A percentile compares a stretch with the other conserved stretches of the same genome.
Evolutionary conservation across 2,329 filamentous ascomycete species (phyloP).

Genomic region (Seiridium cupressi): DNA sequence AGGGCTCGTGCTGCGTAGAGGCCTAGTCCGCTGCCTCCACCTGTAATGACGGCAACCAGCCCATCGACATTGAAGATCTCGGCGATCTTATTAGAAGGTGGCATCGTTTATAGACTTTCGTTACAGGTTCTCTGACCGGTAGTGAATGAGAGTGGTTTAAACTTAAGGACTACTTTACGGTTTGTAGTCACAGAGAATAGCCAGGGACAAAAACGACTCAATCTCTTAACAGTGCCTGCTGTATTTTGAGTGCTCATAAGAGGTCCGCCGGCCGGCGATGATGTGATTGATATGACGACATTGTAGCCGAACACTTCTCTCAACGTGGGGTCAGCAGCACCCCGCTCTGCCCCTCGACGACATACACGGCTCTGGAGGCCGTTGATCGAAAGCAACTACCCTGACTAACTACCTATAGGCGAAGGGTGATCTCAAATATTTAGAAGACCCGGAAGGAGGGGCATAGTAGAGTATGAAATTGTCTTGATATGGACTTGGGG

Average conservation of each 20-base stretch:
- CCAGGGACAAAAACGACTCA: no score
- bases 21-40: conserved; percentile 2
- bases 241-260: neutral
- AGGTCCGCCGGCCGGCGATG: neutral
- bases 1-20: conserved; percentile 7
- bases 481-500: no score
- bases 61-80: conserved; percentile 6
- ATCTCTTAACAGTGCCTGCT: neutral
- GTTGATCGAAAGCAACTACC: no score
- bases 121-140: neutral
- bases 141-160: neutral
- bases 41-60: conserved; percentile 5
- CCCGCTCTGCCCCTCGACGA: neutral
- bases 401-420: no score
- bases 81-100: conserved; percentile 1
- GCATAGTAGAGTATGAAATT: no score
- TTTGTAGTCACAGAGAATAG: no score
- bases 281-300: conserved; percentile 2
- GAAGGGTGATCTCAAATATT: no score
- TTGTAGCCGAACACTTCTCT: neutral
- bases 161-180: neutral
- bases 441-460: no score
- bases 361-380: no score
- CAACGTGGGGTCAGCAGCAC: neutral
- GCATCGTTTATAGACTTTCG: neutral